These are phyloP conservation scores for Botrytis fragariae DNA, from an alignment of 2,329 filamentous ascomycete genomes.

Conservation along the genomic window DNA sequence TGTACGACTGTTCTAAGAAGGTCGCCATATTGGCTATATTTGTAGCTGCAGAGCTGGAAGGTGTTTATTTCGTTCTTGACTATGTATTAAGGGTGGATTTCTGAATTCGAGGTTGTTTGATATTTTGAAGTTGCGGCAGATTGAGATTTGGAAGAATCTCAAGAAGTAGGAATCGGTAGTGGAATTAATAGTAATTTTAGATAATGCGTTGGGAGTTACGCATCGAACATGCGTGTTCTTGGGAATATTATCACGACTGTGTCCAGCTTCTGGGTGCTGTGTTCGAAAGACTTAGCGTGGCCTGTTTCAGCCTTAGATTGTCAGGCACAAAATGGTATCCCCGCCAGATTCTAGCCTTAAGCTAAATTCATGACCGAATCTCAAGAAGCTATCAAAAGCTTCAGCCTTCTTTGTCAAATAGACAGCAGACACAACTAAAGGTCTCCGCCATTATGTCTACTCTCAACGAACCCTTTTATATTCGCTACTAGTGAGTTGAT, in stretches of 20 bases:
- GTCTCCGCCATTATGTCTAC: constrained; percentile 33
- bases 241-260: constrained; percentile 20
- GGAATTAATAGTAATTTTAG: constrained; percentile 26
- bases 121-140: constrained; percentile 20
- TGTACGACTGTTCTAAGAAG: constrained; percentile 94
- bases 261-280: constrained; percentile 22
- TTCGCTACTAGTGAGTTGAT: constrained; percentile 86
- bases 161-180: constrained; percentile 20
- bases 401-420: constrained; percentile 27
- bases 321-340: constrained; percentile 8
- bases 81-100: constrained; percentile 22
- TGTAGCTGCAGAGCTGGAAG: constrained; percentile 25
- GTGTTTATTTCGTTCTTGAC: constrained; percentile 28
- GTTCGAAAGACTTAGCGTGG: constrained; percentile 21
- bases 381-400: constrained; percentile 22
- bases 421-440: constrained; percentile 7
- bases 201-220: constrained; percentile 28
- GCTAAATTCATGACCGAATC: background rate
- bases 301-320: constrained; percentile 18
- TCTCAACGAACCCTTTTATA: constrained; percentile 77
- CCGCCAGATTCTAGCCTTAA: constrained; percentile 17
- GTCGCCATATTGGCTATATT: constrained; percentile 71
- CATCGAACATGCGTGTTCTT: constrained; percentile 26
- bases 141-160: constrained; percentile 22
- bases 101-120: constrained; percentile 24